Evolutionary conservation across 2,329 filamentous ascomycete species (phyloP).

Genomic region (Xylaria sp.): DNA sequence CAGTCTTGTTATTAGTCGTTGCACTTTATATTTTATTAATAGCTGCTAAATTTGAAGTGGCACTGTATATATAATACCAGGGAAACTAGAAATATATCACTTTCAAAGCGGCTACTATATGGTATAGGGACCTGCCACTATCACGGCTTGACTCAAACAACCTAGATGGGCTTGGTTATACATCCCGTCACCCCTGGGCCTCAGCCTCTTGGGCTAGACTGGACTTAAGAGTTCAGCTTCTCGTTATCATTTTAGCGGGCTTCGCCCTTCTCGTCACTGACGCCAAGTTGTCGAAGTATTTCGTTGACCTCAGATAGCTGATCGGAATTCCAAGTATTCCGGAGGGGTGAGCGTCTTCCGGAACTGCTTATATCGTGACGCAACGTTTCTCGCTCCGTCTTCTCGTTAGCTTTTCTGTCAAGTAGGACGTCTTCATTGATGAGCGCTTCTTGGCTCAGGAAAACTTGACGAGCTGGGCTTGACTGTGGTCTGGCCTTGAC

Average conservation of each 20-base stretch:
- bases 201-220: no score
- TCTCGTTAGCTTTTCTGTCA: conserved; percentile 14
- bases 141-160: no score
- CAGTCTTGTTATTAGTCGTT: no score
- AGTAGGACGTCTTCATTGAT: conserved; percentile 18
- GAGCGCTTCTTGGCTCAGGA: no score
- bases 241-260: not conserved
- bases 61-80: no score
- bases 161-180: not conserved
- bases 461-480: not conserved
- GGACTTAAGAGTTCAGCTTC: no score
- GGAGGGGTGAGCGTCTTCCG: conserved; percentile 17
- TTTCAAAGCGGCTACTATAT: no score
- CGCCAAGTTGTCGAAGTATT: not conserved
- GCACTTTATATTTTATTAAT: no score
- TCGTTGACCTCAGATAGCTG: conserved; percentile 23
- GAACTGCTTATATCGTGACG: conserved; percentile 4
- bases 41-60: no score
- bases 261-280: not conserved
- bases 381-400: not conserved
- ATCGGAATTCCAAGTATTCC: conserved; percentile 29
- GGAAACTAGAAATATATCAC: no score
- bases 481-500: not conserved
- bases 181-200: no score
- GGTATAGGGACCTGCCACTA: no score